Evolutionary conservation across 2,329 filamentous ascomycete species (phyloP), one percentile per base, ranked within the genome.

Genomic region (Colletotrichum sp.): DNA sequence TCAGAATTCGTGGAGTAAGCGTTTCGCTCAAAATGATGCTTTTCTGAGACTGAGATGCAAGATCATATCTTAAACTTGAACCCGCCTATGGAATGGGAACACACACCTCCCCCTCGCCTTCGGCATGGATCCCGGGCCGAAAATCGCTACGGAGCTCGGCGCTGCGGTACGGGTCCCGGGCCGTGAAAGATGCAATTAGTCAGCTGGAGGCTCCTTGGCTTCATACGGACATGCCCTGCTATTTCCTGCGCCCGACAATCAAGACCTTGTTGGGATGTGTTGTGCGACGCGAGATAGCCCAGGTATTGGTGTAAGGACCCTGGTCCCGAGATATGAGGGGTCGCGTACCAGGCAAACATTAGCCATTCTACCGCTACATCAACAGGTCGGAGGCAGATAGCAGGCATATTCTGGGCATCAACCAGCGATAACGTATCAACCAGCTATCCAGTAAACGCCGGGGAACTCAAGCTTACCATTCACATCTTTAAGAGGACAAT

Each of bases 401-500:
- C 43, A 13, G 21, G n/a, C 43, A 21, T 6, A 13, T 12, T 13
- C 6, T 21, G 43, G n/a, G 43, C 43, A 51, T 24, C n/a, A 51
- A 51, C 4, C 4, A 21, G 38, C 38, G 43, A 21, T 51, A 51
- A 51, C 43, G 43, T 1, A 21, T 51, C 43, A 51, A n/a, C 18
- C 43, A 51, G 3, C 0, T 51, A 21, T 16, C 11, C 11, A 51
- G n/a, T 6, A 21, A 51, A 51, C 4, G 2, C 1, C 43, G 21
- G 4, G 12, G 43, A 6, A 51, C 0, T 51, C 0, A 13, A 47
- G 2, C 0, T 13, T 51, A 1, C 43, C n/a, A 6, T 21, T 24
- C 43, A 8, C 21, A n/a, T 21, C 11, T 51, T 51, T 51, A 51
- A 51, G 43, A 51, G 11, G 43, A 9, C 7, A 13, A 3, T 8